Base-by-base conservation (phyloP, 495 filamentous ascomycete genomes). In the Penicillium turbatum region DNA sequence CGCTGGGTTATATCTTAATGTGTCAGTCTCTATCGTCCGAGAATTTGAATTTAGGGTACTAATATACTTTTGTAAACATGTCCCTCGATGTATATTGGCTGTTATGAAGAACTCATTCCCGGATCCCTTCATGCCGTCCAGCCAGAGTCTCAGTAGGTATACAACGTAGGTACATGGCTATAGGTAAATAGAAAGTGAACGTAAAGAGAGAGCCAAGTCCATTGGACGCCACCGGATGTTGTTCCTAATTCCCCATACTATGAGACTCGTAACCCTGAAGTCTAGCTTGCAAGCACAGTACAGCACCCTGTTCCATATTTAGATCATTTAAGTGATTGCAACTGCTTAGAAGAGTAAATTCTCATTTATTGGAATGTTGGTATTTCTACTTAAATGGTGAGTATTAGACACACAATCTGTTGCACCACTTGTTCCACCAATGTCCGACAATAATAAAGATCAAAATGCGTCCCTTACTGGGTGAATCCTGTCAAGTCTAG, bases 141-240 rank as follows among this genome's bases (percentile, higher is more conserved):
- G n/a, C n/a, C n/a, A n/a, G n/a, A n/a, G n/a, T n/a, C n/a, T n/a
- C n/a, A n/a, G n/a, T n/a, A n/a, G n/a, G n/a, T n/a, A n/a, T n/a
- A n/a, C n/a, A n/a, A n/a, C n/a, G n/a, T n/a, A n/a, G n/a, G n/a
- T n/a, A n/a, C n/a, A n/a, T n/a, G n/a, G n/a, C n/a, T n/a, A n/a
- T n/a, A n/a, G n/a, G n/a, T n/a, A n/a, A 45, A 45, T 31, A 1
- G 6, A 8, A 32, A 31, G 30, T 4, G n/a, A 24, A 24, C 21
- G 21, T 2, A 40, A 11, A 40, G 12, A 47, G 24, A 35, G 15
- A 8, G 4, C 1, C n/a, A 8, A 11, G 0, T 38, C 19, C 8
- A 49, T 49, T 48, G 46, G 34, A 48, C 46, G 32, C 32, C 40
- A 43, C 40, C 46, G 46, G 46, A 29, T 15, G 46, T 26, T 9